These are phyloP conservation scores for Wickerhamomyces sydowiorum DNA, from an alignment of 805 yeast species.

Conservation along the genomic window DNA sequence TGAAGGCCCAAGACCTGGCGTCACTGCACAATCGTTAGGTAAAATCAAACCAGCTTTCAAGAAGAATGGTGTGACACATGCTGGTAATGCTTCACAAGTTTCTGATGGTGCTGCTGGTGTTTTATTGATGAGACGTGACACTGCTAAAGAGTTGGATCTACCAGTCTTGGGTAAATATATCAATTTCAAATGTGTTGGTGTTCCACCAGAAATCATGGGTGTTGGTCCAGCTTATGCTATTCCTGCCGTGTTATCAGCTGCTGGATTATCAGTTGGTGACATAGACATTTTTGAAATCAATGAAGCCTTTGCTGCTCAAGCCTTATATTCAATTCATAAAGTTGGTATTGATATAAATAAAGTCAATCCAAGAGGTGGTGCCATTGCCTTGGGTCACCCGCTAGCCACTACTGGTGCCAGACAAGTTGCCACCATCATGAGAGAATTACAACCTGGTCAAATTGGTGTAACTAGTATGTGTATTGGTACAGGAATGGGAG, in stretches of 20 bases:
- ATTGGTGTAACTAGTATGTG: slow-evolving; percentile 95
- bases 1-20: slow-evolving; percentile 88
- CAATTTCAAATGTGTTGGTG: slow-evolving; percentile 79
- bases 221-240: slow-evolving; percentile 96
- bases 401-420: slow-evolving; percentile 89
- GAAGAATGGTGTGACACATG: slow-evolving; percentile 77
- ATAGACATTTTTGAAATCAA: slow-evolving; percentile 79
- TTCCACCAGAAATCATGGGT: slow-evolving; percentile 97
- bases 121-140: slow-evolving; percentile 74
- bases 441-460: slow-evolving; percentile 74
- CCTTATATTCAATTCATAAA: slow-evolving; percentile 64
- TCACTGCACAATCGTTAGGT: slow-evolving; percentile 67
- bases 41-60: slow-evolving; percentile 86
- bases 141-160: slow-evolving; percentile 69
- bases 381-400: slow-evolving; percentile 95
- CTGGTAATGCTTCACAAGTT: slow-evolving; percentile 95
- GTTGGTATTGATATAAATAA: slow-evolving; percentile 61
- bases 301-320: slow-evolving; percentile 97
- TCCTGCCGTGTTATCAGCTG: slow-evolving; percentile 67
- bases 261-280: slow-evolving; percentile 57
- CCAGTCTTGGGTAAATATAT: slow-evolving; percentile 77
- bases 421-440: slow-evolving; percentile 82
- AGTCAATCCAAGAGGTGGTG: slow-evolving; percentile 94
- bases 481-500: slow-evolving; percentile 98
- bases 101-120: slow-evolving; percentile 96